Evolutionary conservation across 202 grass and related monocot genomes (phyloP).

Genomic region (Schoenoplectus tabernaemontani): DNA sequence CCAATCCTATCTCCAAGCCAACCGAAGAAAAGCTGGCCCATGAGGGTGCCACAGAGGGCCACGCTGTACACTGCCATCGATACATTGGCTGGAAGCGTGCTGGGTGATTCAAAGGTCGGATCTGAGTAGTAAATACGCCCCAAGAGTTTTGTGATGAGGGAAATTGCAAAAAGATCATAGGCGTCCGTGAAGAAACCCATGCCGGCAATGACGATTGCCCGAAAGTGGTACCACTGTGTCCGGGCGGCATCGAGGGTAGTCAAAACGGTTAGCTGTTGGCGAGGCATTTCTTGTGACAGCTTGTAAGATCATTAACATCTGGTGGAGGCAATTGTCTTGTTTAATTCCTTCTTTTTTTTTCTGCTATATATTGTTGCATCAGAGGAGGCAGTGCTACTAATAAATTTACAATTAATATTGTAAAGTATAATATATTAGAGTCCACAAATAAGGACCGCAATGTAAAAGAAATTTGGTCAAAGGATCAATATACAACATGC

Average conservation of each 20-base stretch:
- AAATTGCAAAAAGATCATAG: constrained; percentile 73
- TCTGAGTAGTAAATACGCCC: constrained; percentile 55
- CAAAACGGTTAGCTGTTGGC: constrained; percentile 37
- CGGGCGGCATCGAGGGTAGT: constrained; percentile 33
- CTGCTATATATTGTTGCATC: background rate
- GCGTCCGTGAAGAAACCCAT: constrained; percentile 93
- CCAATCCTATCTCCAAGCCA: constrained; percentile 87
- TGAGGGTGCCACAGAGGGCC: constrained; percentile 67
- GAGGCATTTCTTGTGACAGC: constrained; percentile 10
- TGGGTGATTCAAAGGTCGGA: constrained; percentile 18
- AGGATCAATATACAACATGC: background rate
- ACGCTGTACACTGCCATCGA: constrained; percentile 57
- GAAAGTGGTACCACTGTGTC: constrained; percentile 72
- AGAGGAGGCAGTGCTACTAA: background rate
- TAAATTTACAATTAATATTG: background rate
- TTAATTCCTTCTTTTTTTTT: background rate
- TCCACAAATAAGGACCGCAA: background rate
- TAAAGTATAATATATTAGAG: background rate
- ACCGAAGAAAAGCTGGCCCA: constrained; percentile 83
- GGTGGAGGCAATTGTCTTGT: background rate
- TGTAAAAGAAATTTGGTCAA: background rate
- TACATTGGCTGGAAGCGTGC: constrained; percentile 51
- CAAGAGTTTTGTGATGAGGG: constrained; percentile 45
- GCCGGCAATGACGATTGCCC: constrained; percentile 60
- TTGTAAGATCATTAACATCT: background rate